Conservation (phyloP, 1,284 basidiomycete species). For the Irpex rosettiformis region DNA sequence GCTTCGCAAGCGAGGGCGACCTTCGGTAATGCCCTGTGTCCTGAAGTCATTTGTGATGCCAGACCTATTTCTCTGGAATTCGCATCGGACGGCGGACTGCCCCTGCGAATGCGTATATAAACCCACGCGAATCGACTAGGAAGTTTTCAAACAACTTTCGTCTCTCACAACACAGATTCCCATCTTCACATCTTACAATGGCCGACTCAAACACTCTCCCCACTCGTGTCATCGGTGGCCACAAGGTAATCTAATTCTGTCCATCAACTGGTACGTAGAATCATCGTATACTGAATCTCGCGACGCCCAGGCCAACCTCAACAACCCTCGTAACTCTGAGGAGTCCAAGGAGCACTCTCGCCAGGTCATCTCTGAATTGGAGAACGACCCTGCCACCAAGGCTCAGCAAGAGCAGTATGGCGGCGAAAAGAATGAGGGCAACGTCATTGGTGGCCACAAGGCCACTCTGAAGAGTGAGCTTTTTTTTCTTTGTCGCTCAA, state of each 20-base stretch:
- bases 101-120: background rate
- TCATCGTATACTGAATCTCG: too few relatives aligned
- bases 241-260: slow-evolving; percentile 27
- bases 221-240: slow-evolving; percentile 26
- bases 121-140: background rate
- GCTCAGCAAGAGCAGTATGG: slow-evolving; percentile 16
- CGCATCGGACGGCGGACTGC: too few relatives aligned
- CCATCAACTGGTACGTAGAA: too few relatives aligned
- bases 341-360: slow-evolving; percentile 49
- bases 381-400: slow-evolving; percentile 16
- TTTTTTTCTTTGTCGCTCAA: background rate
- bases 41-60: background rate
- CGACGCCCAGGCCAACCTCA: slow-evolving; percentile 39
- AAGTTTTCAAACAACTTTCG: background rate
- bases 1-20: background rate
- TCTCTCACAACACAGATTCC: background rate
- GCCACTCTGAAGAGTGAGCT: slow-evolving; percentile 44
- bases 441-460: slow-evolving; percentile 44
- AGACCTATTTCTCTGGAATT: background rate
- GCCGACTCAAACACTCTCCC: background rate
- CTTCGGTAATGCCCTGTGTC: background rate
- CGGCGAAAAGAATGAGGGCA: slow-evolving; percentile 25
- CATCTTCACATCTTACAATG: background rate
- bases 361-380: slow-evolving; percentile 40
- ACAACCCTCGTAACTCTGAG: slow-evolving; percentile 47